Percentiles rank a stretch among this genome's conserved stretches.
phyloP scores from a whole-genome alignment of 305 asterid species.

The Euphrasia arctica region DNA sequence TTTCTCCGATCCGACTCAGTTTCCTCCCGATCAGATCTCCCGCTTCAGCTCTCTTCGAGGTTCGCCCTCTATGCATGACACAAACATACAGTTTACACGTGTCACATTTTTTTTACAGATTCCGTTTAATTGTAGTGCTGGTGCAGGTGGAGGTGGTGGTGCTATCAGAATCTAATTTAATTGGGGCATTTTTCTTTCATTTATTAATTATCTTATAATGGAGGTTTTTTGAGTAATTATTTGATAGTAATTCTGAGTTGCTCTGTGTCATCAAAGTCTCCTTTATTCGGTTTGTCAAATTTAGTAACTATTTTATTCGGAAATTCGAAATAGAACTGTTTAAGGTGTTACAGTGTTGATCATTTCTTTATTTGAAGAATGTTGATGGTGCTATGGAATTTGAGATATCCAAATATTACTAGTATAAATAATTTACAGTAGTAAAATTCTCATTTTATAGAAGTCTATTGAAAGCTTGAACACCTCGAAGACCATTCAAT shows the following conservation, averaged over 20 bases:
- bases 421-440: too few relatives aligned
- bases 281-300: slow-evolving; percentile 1
- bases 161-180: background rate
- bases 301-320: background rate
- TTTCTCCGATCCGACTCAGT: slow-evolving; percentile 82
- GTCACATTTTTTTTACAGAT: slow-evolving; percentile 6
- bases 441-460: background rate
- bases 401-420: background rate
- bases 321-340: background rate
- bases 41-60: slow-evolving; percentile 88
- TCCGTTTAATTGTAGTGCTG: slow-evolving; percentile 10
- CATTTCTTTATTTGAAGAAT: slow-evolving; percentile 6
- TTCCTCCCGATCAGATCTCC: slow-evolving; percentile 97
- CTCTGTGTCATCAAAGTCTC: background rate
- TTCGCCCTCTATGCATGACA: slow-evolving; percentile 31
- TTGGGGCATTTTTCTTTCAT: background rate
- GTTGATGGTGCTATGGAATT: too few relatives aligned
- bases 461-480: background rate
- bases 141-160: background rate
- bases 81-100: background rate
- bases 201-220: slow-evolving; percentile 1
- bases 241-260: slow-evolving; percentile 2
- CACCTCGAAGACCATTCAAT: background rate
- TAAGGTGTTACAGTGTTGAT: slow-evolving; percentile 4
- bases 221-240: background rate